These are phyloP conservation scores for Chlorella variabilis DNA, from an alignment of 163 green algal genomes.

Conservation along the genomic window DNA sequence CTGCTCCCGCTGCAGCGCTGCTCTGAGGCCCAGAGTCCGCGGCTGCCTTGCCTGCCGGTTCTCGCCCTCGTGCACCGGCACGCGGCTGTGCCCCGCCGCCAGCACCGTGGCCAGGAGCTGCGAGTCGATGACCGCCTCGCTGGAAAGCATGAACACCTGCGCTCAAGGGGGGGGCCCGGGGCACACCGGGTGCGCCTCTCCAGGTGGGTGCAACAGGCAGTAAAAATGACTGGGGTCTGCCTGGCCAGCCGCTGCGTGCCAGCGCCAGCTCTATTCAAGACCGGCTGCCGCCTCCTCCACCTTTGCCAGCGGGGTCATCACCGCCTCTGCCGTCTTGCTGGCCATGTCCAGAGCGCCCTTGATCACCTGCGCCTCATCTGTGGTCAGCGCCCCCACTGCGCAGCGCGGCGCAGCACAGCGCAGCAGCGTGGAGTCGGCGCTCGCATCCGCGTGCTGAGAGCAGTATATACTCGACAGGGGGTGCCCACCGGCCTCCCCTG, in stretches of 20 bases:
- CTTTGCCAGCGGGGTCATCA: conserved; percentile 88
- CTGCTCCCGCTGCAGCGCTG: too few species aligned
- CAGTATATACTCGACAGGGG: too few species aligned
- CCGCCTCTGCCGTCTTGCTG: conserved; percentile 76
- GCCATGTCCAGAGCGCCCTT: conserved; percentile 86
- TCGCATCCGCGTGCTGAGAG: too few species aligned
- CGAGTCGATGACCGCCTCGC: conserved; percentile 71
- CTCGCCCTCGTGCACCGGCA: conserved; percentile 75
- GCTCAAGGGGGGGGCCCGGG: too few species aligned
- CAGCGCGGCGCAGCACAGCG: background rate
- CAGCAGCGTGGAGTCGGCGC: background rate
- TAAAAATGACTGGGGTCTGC: too few species aligned
- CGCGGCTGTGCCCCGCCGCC: conserved; percentile 73
- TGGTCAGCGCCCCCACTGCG: conserved; percentile 35
- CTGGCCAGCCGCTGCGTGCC: too few species aligned
- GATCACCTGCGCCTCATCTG: conserved; percentile 71
- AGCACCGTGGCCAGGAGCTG: conserved; percentile 68
- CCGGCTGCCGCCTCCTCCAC: background rate
- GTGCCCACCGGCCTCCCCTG: too few species aligned
- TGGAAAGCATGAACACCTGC: conserved; percentile 59
- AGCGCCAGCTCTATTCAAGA: too few species aligned
- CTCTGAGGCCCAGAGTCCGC: too few species aligned
- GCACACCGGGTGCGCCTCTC: too few species aligned
- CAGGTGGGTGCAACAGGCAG: background rate
- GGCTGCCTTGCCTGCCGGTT: conserved; percentile 18